Conservation (phyloP, 495 filamentous ascomycete species). For the Podospora fimiseda region DNA sequence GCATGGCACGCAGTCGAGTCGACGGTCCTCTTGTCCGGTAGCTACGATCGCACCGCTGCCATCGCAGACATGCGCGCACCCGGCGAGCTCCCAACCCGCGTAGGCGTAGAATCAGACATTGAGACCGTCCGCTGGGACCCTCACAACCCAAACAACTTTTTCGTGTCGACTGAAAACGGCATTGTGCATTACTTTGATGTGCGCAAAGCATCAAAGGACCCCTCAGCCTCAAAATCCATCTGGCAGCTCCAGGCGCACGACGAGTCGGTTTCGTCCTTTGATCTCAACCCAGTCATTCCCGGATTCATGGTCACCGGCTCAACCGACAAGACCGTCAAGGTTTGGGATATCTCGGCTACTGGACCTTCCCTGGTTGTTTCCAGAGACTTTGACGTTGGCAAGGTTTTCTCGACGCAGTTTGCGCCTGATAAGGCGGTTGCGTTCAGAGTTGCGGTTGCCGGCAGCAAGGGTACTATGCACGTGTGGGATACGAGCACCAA, state of each 20-base stretch:
- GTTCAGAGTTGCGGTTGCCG: conserved; percentile 86
- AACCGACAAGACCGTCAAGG: conserved; percentile 87
- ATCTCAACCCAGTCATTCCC: conserved; percentile 80
- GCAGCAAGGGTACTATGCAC: conserved; percentile 88
- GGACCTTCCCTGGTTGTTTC: conserved; percentile 85
- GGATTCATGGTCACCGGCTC: conserved; percentile 91
- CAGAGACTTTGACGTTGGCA: conserved; percentile 85
- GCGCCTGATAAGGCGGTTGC: conserved; percentile 84
- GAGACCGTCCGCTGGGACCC: conserved; percentile 89
- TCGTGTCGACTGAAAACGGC: conserved; percentile 86
- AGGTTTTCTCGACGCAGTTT: conserved; percentile 86
- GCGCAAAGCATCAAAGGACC: conserved; percentile 59
- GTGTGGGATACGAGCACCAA: conserved; percentile 98
- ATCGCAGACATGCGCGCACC: conserved; percentile 91
- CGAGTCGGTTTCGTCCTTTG: conserved; percentile 88
- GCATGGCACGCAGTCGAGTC: conserved; percentile 86
- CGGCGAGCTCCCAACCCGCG: conserved; percentile 66
- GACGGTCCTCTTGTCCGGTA: conserved; percentile 82
- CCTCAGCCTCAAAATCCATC: conserved; percentile 68
- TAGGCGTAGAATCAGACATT: conserved; percentile 91
- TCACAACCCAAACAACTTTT: conserved; percentile 89
- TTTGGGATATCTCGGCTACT: conserved; percentile 83
- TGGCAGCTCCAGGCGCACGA: conserved; percentile 97
- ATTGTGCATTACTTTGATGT: conserved; percentile 83
- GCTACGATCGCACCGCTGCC: conserved; percentile 88